Evolutionary conservation across 805 yeast genomes (phyloP).

Genomic region (Cyberlindnera suaveolens): DNA sequence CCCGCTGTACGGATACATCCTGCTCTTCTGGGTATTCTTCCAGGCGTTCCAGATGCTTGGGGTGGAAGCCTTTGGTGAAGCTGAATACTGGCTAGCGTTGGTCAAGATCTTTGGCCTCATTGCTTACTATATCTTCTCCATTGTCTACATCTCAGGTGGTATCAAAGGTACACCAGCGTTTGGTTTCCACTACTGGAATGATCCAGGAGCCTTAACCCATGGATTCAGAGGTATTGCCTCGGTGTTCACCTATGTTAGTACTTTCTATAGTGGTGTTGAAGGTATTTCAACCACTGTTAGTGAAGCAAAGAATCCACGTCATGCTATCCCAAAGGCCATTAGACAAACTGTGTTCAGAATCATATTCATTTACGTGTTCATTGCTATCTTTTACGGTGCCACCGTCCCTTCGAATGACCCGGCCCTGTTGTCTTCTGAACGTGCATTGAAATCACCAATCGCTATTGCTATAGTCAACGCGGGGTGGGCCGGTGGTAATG

Average conservation of each 20-base stretch:
- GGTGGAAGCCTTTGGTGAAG: slow-evolving; percentile 50
- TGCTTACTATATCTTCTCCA: slow-evolving; percentile 46
- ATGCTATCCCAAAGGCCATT: slow-evolving; percentile 66
- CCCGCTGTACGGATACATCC: slow-evolving; percentile 49
- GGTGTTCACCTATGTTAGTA: slow-evolving; percentile 64
- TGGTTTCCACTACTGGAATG: slow-evolving; percentile 27
- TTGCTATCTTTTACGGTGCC: slow-evolving; percentile 61
- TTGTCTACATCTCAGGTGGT: slow-evolving; percentile 39
- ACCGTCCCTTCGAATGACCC: slow-evolving; percentile 63
- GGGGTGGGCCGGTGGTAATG: slow-evolving; percentile 60
- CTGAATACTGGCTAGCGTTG: slow-evolving; percentile 49
- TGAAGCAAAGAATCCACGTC: slow-evolving; percentile 64
- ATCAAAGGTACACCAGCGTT: slow-evolving; percentile 28
- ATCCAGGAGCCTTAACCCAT: slow-evolving; percentile 30
- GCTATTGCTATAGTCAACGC: slow-evolving; percentile 63
- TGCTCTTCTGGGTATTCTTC: slow-evolving; percentile 48
- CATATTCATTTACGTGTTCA: slow-evolving; percentile 52
- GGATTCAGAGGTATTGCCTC: slow-evolving; percentile 52
- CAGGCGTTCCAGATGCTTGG: slow-evolving; percentile 45
- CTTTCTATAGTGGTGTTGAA: slow-evolving; percentile 76
- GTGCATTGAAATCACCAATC: slow-evolving; percentile 59
- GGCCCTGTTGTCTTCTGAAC: slow-evolving; percentile 29
- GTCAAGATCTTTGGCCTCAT: slow-evolving; percentile 41
- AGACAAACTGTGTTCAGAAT: slow-evolving; percentile 61
- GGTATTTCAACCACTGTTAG: slow-evolving; percentile 70